Evolutionary conservation across 305 asterid genomes (phyloP).

Genomic region (Ilex paraguariensis): DNA sequence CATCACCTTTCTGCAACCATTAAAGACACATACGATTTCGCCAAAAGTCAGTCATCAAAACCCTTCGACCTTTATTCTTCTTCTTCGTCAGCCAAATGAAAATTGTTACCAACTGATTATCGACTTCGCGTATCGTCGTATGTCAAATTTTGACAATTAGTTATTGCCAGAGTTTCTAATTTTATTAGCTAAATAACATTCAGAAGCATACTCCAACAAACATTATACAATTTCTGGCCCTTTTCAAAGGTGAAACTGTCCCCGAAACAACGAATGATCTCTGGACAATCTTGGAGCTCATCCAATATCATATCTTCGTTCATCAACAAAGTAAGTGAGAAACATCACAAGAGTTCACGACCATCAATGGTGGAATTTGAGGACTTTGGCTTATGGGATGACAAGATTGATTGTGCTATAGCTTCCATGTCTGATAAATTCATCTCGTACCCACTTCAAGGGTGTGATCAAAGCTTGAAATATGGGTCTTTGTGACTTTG

Average conservation of each 20-base stretch:
- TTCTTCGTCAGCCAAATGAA: too few species aligned
- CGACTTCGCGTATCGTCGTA: conserved; percentile 15
- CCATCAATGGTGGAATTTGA: conserved; percentile 34
- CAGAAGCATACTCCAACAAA: conserved; percentile 31
- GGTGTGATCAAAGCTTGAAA: background rate
- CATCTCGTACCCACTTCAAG: conserved; percentile 75
- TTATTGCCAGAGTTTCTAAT: conserved; percentile 13
- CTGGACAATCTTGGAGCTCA: conserved; percentile 45
- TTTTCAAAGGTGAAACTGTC: conserved; percentile 25
- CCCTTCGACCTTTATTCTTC: too few species aligned
- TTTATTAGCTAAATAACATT: conserved; percentile 16
- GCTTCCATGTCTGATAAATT: conserved; percentile 55
- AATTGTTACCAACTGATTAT: background rate
- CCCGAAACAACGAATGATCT: conserved; percentile 46
- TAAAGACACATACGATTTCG: too few species aligned
- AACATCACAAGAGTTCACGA: conserved; percentile 51
- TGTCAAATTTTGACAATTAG: conserved; percentile 15
- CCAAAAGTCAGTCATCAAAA: too few species aligned
- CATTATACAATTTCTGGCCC: conserved; percentile 30
- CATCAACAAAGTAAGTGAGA: conserved; percentile 33
- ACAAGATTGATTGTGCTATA: conserved; percentile 61
- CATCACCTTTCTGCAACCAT: too few species aligned
- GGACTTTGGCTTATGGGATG: conserved; percentile 14
- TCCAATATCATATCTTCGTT: conserved; percentile 47
- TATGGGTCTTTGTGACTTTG: too few species aligned